Conservation (phyloP, 2,329 filamentous ascomycete species). For the Colletotrichum godetiae region DNA sequence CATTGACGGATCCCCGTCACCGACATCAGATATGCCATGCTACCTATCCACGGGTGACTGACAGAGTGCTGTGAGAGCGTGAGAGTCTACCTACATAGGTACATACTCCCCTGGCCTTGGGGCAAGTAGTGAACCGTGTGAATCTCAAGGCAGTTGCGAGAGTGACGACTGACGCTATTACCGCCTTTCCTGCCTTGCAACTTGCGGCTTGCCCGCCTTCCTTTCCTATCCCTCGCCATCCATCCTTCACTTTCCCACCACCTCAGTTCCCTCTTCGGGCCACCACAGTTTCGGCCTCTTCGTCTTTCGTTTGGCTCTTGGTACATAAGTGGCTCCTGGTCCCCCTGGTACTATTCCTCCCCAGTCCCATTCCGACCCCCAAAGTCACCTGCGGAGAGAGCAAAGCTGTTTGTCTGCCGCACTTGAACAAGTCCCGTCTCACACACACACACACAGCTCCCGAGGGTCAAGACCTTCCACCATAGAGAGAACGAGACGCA, state of each 20-base stretch:
- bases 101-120: neutral
- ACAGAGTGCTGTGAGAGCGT: too few species aligned
- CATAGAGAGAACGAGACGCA: constrained; percentile 15
- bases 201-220: constrained; percentile 10
- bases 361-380: neutral
- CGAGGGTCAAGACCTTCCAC: constrained; percentile 20
- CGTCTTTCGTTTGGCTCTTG: neutral
- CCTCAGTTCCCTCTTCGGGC: neutral
- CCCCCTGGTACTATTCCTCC: constrained; percentile 3
- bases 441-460: constrained; percentile 6
- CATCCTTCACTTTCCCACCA: constrained; percentile 9
- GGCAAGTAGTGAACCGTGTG: neutral
- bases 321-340: constrained; percentile 32
- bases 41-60: neutral
- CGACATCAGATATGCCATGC: constrained; percentile 2
- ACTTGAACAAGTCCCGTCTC: constrained; percentile 13
- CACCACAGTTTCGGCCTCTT: constrained; percentile 27
- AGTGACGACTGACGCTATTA: constrained; percentile 28
- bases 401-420: constrained; percentile 24
- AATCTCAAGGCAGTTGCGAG: constrained; percentile 2
- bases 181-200: constrained; percentile 24
- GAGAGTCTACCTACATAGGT: too few species aligned
- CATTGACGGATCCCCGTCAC: constrained; percentile 9
- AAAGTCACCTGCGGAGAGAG: constrained; percentile 30
- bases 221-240: constrained; percentile 1